Evolutionary conservation across 169 alveolate species (phyloP).

Genomic region (Babesia bovis): DNA sequence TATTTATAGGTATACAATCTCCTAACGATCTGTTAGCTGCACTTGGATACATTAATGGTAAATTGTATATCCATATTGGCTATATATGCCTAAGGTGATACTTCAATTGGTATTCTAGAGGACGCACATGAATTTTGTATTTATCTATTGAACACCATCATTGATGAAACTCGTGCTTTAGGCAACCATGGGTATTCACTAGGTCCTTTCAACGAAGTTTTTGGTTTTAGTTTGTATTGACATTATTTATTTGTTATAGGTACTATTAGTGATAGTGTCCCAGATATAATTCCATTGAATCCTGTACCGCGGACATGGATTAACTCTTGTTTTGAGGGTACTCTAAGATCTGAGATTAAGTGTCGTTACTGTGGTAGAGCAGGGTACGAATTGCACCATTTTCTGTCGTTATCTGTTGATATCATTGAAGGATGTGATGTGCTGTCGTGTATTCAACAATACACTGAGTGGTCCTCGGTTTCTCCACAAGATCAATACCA

Average conservation of each 20-base stretch:
- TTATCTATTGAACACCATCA: conserved; percentile 43
- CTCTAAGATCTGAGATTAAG: conserved; percentile 34
- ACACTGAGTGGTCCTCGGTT: conserved; percentile 43
- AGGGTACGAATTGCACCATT: conserved; percentile 44
- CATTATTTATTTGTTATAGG: too few species aligned
- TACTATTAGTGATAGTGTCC: too few species aligned
- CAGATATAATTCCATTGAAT: too few species aligned
- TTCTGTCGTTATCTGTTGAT: conserved; percentile 52
- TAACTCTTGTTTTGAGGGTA: conserved; percentile 50
- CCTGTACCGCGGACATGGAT: conserved; percentile 56
- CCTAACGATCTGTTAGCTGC: conserved; percentile 39
- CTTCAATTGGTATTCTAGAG: conserved; percentile 58
- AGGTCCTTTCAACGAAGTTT: too few species aligned
- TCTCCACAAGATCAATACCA: conserved; percentile 51
- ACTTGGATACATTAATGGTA: conserved; percentile 43
- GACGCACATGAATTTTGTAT: conserved; percentile 66
- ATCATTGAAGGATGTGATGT: conserved; percentile 51
- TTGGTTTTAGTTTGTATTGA: too few species aligned
- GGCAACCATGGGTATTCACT: conserved; percentile 1
- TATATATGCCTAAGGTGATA: conserved; percentile 8
- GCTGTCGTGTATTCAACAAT: conserved; percentile 27
- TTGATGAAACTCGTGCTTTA: conserved; percentile 42
- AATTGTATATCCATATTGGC: neutral
- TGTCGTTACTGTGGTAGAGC: conserved; percentile 46
- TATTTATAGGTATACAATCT: conserved; percentile 43